phyloP scores from a whole-genome alignment of 2,329 filamentous ascomycete genomes.

The Apiospora malaysiana region DNA sequence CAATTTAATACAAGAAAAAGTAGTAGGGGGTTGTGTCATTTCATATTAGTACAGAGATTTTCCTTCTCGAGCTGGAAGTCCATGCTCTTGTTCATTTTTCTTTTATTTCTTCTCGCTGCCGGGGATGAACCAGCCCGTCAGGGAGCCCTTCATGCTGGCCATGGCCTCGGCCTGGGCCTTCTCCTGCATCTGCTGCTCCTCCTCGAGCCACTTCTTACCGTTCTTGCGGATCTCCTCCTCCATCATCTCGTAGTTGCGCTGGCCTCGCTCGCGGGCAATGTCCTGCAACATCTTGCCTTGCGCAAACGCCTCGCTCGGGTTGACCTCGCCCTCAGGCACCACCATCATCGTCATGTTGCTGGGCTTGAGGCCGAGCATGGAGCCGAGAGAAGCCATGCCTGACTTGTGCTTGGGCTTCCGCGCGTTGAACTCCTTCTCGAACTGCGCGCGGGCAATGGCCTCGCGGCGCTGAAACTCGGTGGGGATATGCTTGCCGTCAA shows the following conservation, averaged over 20 bases:
- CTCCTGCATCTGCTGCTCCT: conserved; percentile 88
- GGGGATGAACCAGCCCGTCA: conserved; percentile 57
- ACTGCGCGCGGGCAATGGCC: conserved; percentile 82
- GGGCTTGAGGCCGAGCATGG: conserved; percentile 79
- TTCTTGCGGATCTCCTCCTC: conserved; percentile 93
- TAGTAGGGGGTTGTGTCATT: not conserved
- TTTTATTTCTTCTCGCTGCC: conserved; percentile 14
- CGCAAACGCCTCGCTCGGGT: conserved; percentile 76
- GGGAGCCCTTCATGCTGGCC: conserved; percentile 86
- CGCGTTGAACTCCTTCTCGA: conserved; percentile 76
- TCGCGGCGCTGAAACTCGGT: conserved; percentile 89
- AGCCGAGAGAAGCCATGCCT: conserved; percentile 72
- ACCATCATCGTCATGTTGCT: conserved; percentile 67
- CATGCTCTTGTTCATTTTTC: too few relatives aligned
- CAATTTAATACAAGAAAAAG: not conserved
- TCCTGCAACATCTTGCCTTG: conserved; percentile 98
- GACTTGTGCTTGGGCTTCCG: conserved; percentile 68
- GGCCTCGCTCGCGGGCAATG: conserved; percentile 88
- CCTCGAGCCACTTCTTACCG: conserved; percentile 93
- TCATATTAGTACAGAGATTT: conserved; percentile 15
- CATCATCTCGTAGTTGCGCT: conserved; percentile 85
- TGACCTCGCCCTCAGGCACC: conserved; percentile 69
- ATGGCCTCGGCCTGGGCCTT: conserved; percentile 89
- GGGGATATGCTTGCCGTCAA: conserved; percentile 88
- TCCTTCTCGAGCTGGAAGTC: too few relatives aligned